These are phyloP conservation scores for Akanthomyces uredinophilus DNA, from an alignment of 2,329 filamentous ascomycete species.

Conservation along the genomic window DNA sequence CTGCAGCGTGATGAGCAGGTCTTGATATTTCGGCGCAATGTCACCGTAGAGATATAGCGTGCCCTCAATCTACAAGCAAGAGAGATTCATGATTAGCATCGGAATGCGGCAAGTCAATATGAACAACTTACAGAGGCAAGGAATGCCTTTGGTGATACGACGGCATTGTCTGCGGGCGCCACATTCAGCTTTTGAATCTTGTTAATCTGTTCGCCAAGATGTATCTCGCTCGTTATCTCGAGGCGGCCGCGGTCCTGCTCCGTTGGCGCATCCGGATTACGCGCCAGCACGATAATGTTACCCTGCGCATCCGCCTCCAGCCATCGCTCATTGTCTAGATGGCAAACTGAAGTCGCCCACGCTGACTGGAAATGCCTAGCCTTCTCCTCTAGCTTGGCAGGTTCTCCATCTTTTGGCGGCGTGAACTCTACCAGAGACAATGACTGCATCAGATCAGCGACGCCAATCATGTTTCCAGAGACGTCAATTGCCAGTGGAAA, in stretches of 20 bases:
- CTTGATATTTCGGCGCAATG: slow-evolving; percentile 66
- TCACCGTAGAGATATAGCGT: slow-evolving; percentile 85
- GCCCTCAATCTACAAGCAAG: slow-evolving; percentile 65
- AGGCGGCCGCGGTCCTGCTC: slow-evolving; percentile 67
- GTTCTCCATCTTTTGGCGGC: slow-evolving; percentile 49
- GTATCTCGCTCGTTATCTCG: slow-evolving; percentile 72
- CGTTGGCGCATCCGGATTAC: slow-evolving; percentile 67
- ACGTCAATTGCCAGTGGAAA: slow-evolving; percentile 78
- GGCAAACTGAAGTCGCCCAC: slow-evolving; percentile 75
- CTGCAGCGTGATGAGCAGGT: slow-evolving; percentile 80
- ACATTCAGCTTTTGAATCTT: slow-evolving; percentile 72
- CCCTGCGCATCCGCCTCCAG: slow-evolving; percentile 82
- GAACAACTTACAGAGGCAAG: slow-evolving; percentile 70
- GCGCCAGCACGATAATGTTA: slow-evolving; percentile 75
- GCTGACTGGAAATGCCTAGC: slow-evolving; percentile 75
- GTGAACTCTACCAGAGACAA: slow-evolving; percentile 71
- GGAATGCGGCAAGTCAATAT: neutral
- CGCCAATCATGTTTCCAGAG: slow-evolving; percentile 68
- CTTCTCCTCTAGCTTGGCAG: slow-evolving; percentile 63
- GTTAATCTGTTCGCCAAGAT: slow-evolving; percentile 91
- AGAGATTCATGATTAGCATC: slow-evolving; percentile 18
- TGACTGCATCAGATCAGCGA: slow-evolving; percentile 93
- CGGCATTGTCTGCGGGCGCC: slow-evolving; percentile 55
- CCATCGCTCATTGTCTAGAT: slow-evolving; percentile 69
- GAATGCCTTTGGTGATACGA: slow-evolving; percentile 78